phyloP scores from a whole-genome alignment of 2,329 filamentous ascomycete species.

The Beauveria caledonica region DNA sequence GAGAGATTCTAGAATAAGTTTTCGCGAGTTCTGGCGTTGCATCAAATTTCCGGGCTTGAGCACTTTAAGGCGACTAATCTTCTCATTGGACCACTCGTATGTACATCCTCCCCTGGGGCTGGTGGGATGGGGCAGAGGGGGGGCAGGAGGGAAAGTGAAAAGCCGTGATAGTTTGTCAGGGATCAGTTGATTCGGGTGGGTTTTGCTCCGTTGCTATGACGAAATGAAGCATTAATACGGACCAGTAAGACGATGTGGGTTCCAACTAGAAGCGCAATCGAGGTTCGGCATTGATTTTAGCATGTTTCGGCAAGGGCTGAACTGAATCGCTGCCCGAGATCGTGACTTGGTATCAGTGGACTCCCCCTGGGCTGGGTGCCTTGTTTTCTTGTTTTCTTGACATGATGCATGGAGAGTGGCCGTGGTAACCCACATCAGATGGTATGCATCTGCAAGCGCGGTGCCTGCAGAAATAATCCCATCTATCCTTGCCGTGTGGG shows the following conservation, averaged over 20 bases:
- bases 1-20: conserved; percentile 7
- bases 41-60: conserved; percentile 8
- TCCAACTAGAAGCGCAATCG: neutral
- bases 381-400: neutral
- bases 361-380: no score
- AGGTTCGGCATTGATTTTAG: neutral
- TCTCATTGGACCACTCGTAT: neutral
- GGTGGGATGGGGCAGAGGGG: neutral
- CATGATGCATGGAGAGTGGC: neutral
- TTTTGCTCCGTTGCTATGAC: no score
- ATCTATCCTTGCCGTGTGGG: neutral
- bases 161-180: neutral
- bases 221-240: no score
- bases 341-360: neutral
- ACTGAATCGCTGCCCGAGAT: conserved; percentile 9
- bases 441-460: conserved; percentile 1
- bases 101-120: neutral
- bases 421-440: conserved; percentile 2
- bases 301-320: neutral
- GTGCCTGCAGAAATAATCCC: neutral
- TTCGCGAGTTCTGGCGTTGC: neutral
- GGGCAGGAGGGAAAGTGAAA: neutral
- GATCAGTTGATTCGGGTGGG: no score
- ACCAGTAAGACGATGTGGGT: neutral
- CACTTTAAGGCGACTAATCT: neutral